Base-by-base conservation (phyloP, 768 basidiomycete species). In the Naganishia friedmannii region DNA sequence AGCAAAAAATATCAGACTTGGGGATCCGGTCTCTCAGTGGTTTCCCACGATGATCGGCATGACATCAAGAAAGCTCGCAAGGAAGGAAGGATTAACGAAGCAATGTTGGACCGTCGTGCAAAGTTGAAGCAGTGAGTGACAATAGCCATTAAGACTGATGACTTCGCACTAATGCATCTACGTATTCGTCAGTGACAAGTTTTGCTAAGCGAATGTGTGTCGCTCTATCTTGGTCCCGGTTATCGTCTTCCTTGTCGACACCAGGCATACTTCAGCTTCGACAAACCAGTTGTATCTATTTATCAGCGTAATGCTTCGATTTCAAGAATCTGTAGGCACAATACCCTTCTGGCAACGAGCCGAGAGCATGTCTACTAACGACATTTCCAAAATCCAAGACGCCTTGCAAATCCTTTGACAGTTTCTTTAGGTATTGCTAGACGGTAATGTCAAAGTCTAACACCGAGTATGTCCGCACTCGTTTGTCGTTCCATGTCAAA, bases 31-130 rank as follows among this genome's bases (percentile, higher is more conserved):
- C 56, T 76, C 55, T 70, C 72, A 2, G 72, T 80, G 21, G 74
- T 80, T 7, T 78, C 77, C 2, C 74, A 78, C 17, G 70, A 71
- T 29, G 79, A 80, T 63, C 58, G 79, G 37, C 60, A 70, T 10
- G 79, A 77, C 4, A 39, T 80, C 58, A 78, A 80, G 65, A 74
- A 74, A 66, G 79, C 79, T n/a, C 72, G 75, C 31, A 77, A 79
- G 72, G 79, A 80, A 54, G 79, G 79, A 12, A 72, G 77, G 72
- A 32, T 80, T 13, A 77, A 73, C 17, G 79, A 80, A 67, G 79
- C 78, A 13, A 80, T 80, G 78, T 68, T 80, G 70, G 79, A 80
- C 68, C 65, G 78, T 45, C 68, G 79, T 63, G 77, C 77, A 26
- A 77, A 77, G 34, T 68, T 79, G 68, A 80, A 80, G 51, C 69